phyloP scores from a whole-genome alignment of 2,329 filamentous ascomycete species.

The Drechslerella stenobrocha region DNA sequence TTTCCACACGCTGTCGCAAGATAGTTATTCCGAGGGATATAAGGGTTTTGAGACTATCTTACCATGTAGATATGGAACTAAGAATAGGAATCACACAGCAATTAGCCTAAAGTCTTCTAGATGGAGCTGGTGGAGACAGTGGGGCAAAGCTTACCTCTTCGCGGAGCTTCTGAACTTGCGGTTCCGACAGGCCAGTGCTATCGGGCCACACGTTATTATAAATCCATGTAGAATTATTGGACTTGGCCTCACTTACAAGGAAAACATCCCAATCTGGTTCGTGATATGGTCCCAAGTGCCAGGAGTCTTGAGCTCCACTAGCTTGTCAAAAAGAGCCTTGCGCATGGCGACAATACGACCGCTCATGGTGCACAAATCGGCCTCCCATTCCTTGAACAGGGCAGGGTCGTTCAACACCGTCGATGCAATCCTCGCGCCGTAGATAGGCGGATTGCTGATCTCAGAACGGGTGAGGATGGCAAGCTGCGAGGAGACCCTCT shows the following conservation, averaged over 20 bases:
- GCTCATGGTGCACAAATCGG: constrained; percentile 97
- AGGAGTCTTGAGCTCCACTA: constrained; percentile 91
- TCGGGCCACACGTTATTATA: constrained; percentile 13
- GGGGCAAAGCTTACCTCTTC: constrained; percentile 67
- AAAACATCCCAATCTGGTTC: constrained; percentile 99
- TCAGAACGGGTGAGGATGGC: constrained; percentile 96
- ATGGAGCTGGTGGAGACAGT: constrained; percentile 15
- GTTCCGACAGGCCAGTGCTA: constrained; percentile 81
- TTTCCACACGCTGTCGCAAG: constrained; percentile 22
- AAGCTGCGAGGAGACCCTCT: constrained; percentile 93
- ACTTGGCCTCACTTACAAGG: constrained; percentile 59
- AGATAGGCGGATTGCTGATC: constrained; percentile 97
- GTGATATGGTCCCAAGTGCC: constrained; percentile 99
- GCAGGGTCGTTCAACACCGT: constrained; percentile 83
- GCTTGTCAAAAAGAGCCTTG: constrained; percentile 86
- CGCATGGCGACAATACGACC: constrained; percentile 99
- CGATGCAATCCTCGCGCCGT: constrained; percentile 91
- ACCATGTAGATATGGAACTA: constrained; percentile 86
- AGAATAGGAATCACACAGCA: neutral
- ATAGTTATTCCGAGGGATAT: constrained; percentile 3
- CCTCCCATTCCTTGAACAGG: constrained; percentile 91
- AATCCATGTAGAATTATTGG: constrained; percentile 10
- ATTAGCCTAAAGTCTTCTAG: constrained; percentile 33
- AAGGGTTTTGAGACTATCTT: constrained; percentile 30
- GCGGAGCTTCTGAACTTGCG: constrained; percentile 88